Conservation (phyloP, 805 yeast species). For the Saccharomycopsis olivae region DNA sequence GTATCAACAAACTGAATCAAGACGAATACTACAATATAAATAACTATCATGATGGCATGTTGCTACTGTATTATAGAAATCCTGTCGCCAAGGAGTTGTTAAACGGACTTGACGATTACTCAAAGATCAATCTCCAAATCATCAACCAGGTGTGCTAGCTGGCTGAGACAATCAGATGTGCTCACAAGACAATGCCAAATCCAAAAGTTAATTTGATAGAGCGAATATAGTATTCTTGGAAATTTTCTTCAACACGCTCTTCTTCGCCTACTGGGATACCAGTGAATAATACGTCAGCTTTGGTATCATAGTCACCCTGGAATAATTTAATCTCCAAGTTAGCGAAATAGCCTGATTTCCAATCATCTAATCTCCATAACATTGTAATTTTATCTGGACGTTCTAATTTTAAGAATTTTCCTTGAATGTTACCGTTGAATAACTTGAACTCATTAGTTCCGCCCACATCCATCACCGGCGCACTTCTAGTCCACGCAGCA, state of each 20-base stretch:
- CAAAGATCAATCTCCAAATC: conserved; percentile 5
- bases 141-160: conserved; percentile 6
- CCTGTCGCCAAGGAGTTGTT: conserved; percentile 6
- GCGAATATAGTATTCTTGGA: conserved; percentile 81
- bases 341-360: conserved; percentile 84
- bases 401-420: conserved; percentile 53
- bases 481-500: conserved; percentile 84
- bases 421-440: conserved; percentile 82
- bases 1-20: neutral
- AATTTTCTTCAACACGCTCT: conserved; percentile 72
- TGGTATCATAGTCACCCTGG: conserved; percentile 80
- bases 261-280: conserved; percentile 97
- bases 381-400: conserved; percentile 51
- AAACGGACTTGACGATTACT: conserved; percentile 10
- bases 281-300: conserved; percentile 61
- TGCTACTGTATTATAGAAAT: conserved; percentile 14
- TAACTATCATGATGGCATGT: conserved; percentile 5
- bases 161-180: no score
- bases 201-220: conserved; percentile 90
- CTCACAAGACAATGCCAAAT: conserved; percentile 81
- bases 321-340: conserved; percentile 52
- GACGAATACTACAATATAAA: neutral
- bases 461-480: conserved; percentile 44
- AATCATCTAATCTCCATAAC: conserved; percentile 80
- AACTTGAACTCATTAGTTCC: conserved; percentile 57